Base-by-base conservation (phyloP, 371 early-diverging fungal genomes). In the Mucor piriformis region DNA sequence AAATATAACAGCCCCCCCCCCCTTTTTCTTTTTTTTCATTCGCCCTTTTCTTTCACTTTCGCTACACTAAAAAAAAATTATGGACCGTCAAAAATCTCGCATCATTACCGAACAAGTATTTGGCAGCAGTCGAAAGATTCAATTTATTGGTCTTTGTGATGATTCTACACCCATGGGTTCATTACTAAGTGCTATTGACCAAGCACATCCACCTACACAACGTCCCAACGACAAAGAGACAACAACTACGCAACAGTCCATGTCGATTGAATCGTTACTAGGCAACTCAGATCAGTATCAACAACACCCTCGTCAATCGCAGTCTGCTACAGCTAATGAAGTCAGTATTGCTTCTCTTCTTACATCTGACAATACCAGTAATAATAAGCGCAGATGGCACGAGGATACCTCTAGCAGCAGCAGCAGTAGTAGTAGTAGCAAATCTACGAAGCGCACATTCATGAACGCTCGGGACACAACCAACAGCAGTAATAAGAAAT, bases 81-180 rank as follows among this genome's bases (percentile, higher is more conserved):
- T 70, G 68, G 64, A 64, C 13, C 46, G 21, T 20, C 46, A 59
- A 23, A 53, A 59, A 49, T 69, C 79, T 23, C 79, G 64, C 46
- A 64, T 79, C n/a, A 65, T 76, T 25, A 71, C 76, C 27, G 69
- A 74, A 46, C 72, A 72, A 56, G 70, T 72, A 5, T 79, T 70
- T 48, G 79, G 79, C 18, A 72, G 70, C 23, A 76, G 76, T 57
- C 64, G 70, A 68, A 69, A 64, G 33, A 61, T 79, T 15, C 75
- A 75, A 42, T 69, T 78, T 27, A 73, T 78, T 54, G 72, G 70
- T n/a, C 33, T 72, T 25, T 29, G 59, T 12, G 35, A 56, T n/a
- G 11, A 44, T 43, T 21, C 53, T 38, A 37, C 44, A 35, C 60
- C 61, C 33, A 50, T 66, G 61, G 44, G 61, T 42, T 56, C 66